Percentiles rank a stretch among this genome's conserved stretches.
Conservation (phyloP, 2,329 filamentous ascomycete species). For the Colletotrichum incanum region DNA sequence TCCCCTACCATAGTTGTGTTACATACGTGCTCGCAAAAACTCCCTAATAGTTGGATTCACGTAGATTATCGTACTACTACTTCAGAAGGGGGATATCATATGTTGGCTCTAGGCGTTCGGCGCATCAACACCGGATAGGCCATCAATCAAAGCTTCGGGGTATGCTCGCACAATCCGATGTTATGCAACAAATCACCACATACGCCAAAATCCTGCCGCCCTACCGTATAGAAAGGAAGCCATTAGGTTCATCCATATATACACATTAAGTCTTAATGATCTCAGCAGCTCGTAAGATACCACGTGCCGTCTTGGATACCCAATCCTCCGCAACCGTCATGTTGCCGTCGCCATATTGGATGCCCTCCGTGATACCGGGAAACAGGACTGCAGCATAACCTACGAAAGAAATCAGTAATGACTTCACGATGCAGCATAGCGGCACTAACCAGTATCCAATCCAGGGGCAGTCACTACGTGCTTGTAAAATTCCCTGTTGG, state of each 20-base stretch:
- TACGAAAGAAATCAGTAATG: neutral
- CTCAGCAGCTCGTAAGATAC: constrained; percentile 53
- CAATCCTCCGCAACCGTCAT: constrained; percentile 52
- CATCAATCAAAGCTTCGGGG: neutral
- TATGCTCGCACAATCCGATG: neutral
- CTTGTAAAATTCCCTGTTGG: constrained; percentile 61
- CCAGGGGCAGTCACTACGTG: constrained; percentile 65
- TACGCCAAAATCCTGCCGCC: neutral
- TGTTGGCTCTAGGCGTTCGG: neutral
- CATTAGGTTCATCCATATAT: neutral
- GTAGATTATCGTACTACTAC: neutral
- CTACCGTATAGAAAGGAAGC: too few relatives aligned
- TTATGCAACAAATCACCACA: constrained; percentile 1
- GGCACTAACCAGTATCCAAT: constrained; percentile 55
- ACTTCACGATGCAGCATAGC: neutral
- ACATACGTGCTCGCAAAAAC: neutral
- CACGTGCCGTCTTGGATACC: constrained; percentile 54
- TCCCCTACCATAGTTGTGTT: too few relatives aligned
- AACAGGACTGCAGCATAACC: constrained; percentile 60
- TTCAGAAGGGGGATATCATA: constrained; percentile 1
- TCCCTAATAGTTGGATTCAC: too few relatives aligned
- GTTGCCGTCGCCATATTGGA: constrained; percentile 67
- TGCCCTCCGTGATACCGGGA: constrained; percentile 77
- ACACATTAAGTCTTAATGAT: constrained; percentile 51
- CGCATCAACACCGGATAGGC: neutral